Conservation (phyloP, 371 early-diverging fungal genomes). For the Mortierella sp. region DNA sequence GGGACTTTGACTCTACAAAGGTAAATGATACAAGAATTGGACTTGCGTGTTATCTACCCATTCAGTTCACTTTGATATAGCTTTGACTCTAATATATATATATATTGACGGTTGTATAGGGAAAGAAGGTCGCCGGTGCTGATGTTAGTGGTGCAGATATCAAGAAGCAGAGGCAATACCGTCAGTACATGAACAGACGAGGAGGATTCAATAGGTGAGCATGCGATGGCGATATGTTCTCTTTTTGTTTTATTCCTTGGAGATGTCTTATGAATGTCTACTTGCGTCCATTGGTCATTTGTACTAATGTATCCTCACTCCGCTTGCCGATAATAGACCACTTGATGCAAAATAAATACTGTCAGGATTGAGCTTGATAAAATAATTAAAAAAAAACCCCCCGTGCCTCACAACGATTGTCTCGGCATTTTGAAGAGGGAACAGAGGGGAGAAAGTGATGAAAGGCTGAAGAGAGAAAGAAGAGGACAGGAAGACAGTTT, state of each 20-base stretch:
- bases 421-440: too few relatives aligned
- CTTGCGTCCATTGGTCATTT: background rate
- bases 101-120: too few relatives aligned
- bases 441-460: too few relatives aligned
- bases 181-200: conserved; percentile 96
- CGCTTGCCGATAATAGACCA: background rate
- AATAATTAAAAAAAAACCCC: background rate
- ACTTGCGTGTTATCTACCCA: too few relatives aligned
- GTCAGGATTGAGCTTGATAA: too few relatives aligned
- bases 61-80: too few relatives aligned
- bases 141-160: conserved; percentile 77
- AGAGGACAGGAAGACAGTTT: too few relatives aligned
- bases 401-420: background rate
- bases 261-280: background rate
- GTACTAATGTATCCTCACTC: background rate
- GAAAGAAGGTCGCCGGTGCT: conserved; percentile 75
- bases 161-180: conserved; percentile 83
- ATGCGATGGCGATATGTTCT: too few relatives aligned
- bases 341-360: conserved; percentile 22
- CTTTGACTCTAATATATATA: too few relatives aligned
- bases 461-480: too few relatives aligned
- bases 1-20: conserved; percentile 91
- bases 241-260: background rate
- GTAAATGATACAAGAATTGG: conserved; percentile 47
- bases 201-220: conserved; percentile 90